Base-by-base conservation (phyloP, 2,329 filamentous ascomycete genomes). In the Ophiosphaerella narmari region DNA sequence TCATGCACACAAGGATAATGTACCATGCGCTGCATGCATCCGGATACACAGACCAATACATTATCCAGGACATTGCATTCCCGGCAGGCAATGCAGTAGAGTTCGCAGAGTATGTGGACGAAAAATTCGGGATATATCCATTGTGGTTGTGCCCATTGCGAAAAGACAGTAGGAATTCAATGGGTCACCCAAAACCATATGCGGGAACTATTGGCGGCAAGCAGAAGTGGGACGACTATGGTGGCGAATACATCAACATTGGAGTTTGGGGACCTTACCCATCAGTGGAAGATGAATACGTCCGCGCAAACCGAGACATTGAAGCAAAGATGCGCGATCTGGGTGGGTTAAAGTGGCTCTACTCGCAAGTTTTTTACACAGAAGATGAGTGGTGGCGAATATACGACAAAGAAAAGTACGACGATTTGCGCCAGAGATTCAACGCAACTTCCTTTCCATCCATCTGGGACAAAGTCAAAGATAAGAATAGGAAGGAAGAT, bases 341-440 rank as follows among this genome's bases (percentile, higher is more conserved):
- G 1, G 86, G 86, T 39, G 91, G 90, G 2, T 84, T 88, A 77
- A 95, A 95, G 76, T 94, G 90, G 88, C 77, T 95, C 11, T 95
- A 96, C 72, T 90, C 90, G 2, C 88, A 93, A 65, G 88, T 89
- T 0, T 95, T 91, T 75, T 94, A 94, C 71, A 80, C 82, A n/a
- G 82, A 88, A 65, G 75, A 80, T 0, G 84, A 89, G 65, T 91
- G 89, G 73, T 89, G 86, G 86, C 63, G 74, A 31, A 77, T 85
- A 43, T 89, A 89, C 68, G 78, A 83, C 41, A 72, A 76, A 37
- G 62, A 67, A 16, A 84, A 80, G 80, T 90, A 91, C 68, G 81
- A 88, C 29, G 75, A 65, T 1, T 74, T 91, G 59, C 76, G 88
- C 13, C 54, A 65, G 21, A 88, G 86, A 66, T 90, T 88, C 71